A percentile compares a stretch with the other conserved stretches of the same genome.
Evolutionary conservation across 2,329 filamentous ascomycete species (phyloP).

Genomic region (Sphaerulina vaccinii): DNA sequence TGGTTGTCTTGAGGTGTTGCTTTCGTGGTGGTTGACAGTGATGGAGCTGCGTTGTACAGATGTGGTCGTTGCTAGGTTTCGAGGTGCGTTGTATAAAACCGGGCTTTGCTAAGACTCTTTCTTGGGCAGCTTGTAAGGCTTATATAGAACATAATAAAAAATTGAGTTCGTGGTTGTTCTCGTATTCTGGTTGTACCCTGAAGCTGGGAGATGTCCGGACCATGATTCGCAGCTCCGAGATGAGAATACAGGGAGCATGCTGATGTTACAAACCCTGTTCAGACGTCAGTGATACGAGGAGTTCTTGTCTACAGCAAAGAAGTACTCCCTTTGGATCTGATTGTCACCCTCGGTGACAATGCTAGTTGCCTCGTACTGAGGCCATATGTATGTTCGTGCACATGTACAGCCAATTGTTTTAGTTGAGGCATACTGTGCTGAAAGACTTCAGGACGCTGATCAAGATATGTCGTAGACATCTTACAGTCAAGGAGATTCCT

Average conservation of each 20-base stretch:
- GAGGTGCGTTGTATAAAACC: background rate
- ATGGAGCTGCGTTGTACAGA: background rate
- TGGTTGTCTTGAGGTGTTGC: background rate
- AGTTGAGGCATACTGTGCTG: too few species aligned
- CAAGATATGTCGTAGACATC: too few species aligned
- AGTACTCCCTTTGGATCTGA: background rate
- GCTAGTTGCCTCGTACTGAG: too few species aligned
- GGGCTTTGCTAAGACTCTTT: too few species aligned
- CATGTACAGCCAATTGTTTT: too few species aligned
- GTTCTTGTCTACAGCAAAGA: too few species aligned
- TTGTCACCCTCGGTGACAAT: too few species aligned
- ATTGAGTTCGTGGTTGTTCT: background rate
- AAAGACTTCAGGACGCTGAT: too few species aligned
- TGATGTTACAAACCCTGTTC: constrained; percentile 6
- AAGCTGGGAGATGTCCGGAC: constrained; percentile 1
- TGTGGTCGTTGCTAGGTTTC: background rate
- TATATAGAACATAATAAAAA: too few species aligned
- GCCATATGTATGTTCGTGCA: too few species aligned
- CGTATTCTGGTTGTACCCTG: background rate
- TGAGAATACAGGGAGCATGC: constrained; percentile 5
- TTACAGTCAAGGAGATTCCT: too few species aligned
- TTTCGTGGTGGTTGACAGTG: background rate
- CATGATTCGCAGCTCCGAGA: constrained; percentile 1
- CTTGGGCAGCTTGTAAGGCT: too few species aligned
- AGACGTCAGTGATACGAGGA: background rate